Base-by-base conservation (phyloP, 225 moss, liverwort and hornwort genomes). In the Straminergon stramineum region DNA sequence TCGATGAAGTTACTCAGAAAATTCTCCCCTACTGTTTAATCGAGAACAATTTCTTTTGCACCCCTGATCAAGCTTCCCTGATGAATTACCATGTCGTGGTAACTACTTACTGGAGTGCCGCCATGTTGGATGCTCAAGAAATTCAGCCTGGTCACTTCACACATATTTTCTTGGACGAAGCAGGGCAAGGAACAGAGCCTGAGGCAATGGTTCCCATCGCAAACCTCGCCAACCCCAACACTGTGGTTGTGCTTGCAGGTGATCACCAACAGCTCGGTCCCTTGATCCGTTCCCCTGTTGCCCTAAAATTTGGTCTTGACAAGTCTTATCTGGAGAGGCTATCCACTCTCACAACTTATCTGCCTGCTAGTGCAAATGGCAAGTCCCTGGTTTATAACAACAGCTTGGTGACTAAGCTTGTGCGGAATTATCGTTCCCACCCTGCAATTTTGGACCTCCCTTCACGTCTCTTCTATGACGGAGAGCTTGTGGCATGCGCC, bases 81-180 rank as follows among this genome's bases (percentile, higher is more conserved):
- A 88, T 89, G 93, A 91, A 90, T 66, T 95, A 95, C 71, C 92
- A 71, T 69, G 92, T 95, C 80, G 93, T 95, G 64, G 91, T 95
- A 23, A 93, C 89, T 57, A 95, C 94, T 26, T 93, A 95, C 69
- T 95, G 93, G 93, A 95, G 94, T 86, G 93, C 94, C 31, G 94
- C 94, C 35, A 93, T 95, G 94, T 86, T 95, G 88, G 94, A 95
- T 89, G 94, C 94, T 39, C 93, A 95, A 90, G 94, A 92, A 68
- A 89, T 95, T 85, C 90, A 60, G 61, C 93, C 93, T 52, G 94
- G 93, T 37, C 93, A 95, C 91, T 95, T 95, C 82, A 93, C 93
- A 27, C 94, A 95, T 90, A 93, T 95, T 85, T 95, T 95, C 87
- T 86, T 95, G 91, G 94, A 95, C 43, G 94, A 95, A 87, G 94